Percentiles rank a stretch among this genome's conserved stretches.
Evolutionary conservation across 495 filamentous ascomycete genomes (phyloP).

Genomic region (Chaetomium fimeti): DNA sequence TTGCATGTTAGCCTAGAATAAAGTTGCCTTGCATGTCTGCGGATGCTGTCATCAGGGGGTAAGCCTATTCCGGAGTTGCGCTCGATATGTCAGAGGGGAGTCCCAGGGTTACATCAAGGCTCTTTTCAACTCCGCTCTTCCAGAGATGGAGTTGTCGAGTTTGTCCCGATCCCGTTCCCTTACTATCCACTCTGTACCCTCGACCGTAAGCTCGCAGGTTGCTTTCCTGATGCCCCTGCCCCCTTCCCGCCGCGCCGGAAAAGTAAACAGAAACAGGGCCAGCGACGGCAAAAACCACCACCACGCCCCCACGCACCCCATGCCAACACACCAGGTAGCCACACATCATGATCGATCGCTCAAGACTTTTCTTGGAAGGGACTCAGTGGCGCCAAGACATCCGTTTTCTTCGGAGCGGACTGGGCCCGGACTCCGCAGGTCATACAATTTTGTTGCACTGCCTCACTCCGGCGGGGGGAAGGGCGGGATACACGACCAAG

Average conservation of each 20-base stretch:
- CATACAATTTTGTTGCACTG: conserved; percentile 11
- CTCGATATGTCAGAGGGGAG: neutral
- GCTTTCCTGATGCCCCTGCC: too few species aligned
- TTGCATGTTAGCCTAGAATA: neutral
- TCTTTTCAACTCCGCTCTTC: neutral
- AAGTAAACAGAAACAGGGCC: conserved; percentile 1
- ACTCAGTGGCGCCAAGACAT: conserved; percentile 9
- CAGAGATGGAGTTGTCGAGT: neutral
- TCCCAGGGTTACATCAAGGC: conserved; percentile 1
- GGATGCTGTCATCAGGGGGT: conserved; percentile 7
- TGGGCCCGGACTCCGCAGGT: conserved; percentile 9
- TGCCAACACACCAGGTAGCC: too few species aligned
- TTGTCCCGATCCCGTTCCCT: neutral
- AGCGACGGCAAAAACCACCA: neutral
- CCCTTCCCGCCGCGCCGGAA: neutral
- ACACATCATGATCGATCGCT: neutral
- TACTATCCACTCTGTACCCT: neutral
- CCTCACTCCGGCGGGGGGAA: conserved; percentile 14
- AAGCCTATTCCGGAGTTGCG: neutral
- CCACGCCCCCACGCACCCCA: neutral
- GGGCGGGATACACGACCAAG: neutral
- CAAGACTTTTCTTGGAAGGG: neutral
- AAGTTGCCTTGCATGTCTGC: neutral
- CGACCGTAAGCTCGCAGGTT: too few species aligned
- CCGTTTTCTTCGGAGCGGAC: neutral